Conservation (phyloP, 148 eudicot species). For the Linanthus parryae region DNA sequence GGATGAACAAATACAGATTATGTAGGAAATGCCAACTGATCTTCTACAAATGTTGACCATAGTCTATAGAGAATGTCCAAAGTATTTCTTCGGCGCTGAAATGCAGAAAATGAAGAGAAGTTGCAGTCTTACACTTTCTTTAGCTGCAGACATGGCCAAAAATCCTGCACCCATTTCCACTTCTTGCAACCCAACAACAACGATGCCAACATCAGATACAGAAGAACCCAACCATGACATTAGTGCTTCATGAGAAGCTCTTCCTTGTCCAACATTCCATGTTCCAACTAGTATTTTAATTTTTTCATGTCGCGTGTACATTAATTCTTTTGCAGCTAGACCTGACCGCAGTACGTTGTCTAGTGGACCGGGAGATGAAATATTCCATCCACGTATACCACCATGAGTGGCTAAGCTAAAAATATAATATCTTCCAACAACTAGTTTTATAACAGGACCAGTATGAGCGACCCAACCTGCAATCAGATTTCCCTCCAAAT, state of each 20-base stretch:
- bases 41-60: too few species aligned
- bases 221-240: slow-evolving; percentile 69
- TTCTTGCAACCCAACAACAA: slow-evolving; percentile 96
- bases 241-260: slow-evolving; percentile 74
- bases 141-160: slow-evolving; percentile 99
- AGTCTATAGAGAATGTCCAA: too few species aligned
- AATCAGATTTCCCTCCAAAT: slow-evolving; percentile 72
- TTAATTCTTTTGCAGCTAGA: slow-evolving; percentile 54
- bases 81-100: not conserved
- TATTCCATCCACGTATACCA: slow-evolving; percentile 92
- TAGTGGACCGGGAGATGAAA: slow-evolving; percentile 82
- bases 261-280: slow-evolving; percentile 99
- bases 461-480: slow-evolving; percentile 90
- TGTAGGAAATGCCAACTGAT: too few species aligned
- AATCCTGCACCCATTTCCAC: slow-evolving; percentile 99
- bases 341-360: slow-evolving; percentile 57
- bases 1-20: too few species aligned
- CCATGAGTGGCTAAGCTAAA: slow-evolving; percentile 97
- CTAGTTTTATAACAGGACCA: slow-evolving; percentile 79
- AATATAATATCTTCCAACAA: slow-evolving; percentile 56
- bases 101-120: too few species aligned
- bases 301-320: slow-evolving; percentile 60
- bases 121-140: slow-evolving; percentile 91
- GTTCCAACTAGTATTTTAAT: slow-evolving; percentile 75
- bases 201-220: slow-evolving; percentile 75